phyloP scores from a whole-genome alignment of 2,329 filamentous ascomycete species.

The Pseudogymnoascus verrucosus region DNA sequence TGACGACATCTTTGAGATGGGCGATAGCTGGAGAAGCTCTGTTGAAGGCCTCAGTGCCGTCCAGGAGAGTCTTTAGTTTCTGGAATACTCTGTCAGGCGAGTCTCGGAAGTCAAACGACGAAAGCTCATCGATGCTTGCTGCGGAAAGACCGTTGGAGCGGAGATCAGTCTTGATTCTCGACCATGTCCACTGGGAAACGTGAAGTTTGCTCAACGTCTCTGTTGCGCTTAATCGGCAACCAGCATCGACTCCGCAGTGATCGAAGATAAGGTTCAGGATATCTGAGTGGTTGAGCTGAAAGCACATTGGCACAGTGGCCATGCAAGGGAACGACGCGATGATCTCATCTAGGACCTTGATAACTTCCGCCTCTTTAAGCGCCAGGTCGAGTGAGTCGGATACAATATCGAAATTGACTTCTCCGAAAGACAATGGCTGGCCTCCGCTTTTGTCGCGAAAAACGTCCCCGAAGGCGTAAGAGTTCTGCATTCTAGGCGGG shows the following conservation, averaged over 20 bases:
- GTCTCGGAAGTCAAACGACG: conserved; percentile 85
- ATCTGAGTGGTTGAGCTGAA: conserved; percentile 83
- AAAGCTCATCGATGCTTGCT: conserved; percentile 83
- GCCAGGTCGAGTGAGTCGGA: conserved; percentile 76
- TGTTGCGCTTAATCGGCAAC: conserved; percentile 64
- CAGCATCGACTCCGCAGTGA: conserved; percentile 68
- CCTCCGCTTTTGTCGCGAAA: conserved; percentile 77
- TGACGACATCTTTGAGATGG: conserved; percentile 70
- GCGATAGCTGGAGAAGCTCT: conserved; percentile 68
- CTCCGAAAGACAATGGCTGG: conserved; percentile 73
- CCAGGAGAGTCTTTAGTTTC: conserved; percentile 51
- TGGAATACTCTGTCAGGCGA: conserved; percentile 42
- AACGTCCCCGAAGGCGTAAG: conserved; percentile 80
- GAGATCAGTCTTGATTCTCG: conserved; percentile 61
- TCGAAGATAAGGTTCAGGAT: conserved; percentile 84
- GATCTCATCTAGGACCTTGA: conserved; percentile 92
- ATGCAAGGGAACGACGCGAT: conserved; percentile 72
- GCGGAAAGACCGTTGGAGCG: conserved; percentile 80
- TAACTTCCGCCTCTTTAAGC: conserved; percentile 83
- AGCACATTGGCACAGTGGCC: conserved; percentile 66
- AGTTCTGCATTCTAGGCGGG: conserved; percentile 60
- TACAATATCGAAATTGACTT: conserved; percentile 96
- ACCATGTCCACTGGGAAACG: conserved; percentile 70
- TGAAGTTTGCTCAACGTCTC: conserved; percentile 83
- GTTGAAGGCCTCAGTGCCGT: conserved; percentile 60